Conservation (phyloP, 2,329 filamentous ascomycete species). For the Chaetomiaceae sp. region DNA sequence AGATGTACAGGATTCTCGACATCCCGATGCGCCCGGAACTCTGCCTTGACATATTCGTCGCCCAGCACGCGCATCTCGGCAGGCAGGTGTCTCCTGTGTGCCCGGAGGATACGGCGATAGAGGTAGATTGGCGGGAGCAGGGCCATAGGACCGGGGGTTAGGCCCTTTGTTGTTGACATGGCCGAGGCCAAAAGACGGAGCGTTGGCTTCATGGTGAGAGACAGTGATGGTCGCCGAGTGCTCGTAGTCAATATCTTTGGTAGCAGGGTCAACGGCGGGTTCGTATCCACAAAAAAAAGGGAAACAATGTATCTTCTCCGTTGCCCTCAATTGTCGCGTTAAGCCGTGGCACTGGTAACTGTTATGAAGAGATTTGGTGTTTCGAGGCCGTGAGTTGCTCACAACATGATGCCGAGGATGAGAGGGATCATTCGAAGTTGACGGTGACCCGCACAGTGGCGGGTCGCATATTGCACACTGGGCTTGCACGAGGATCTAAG, state of each 20-base stretch:
- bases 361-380: no score
- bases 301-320: no score
- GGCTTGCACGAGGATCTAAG: not conserved
- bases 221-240: not conserved
- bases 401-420: no score
- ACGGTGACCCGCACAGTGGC: no score
- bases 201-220: slow-evolving; percentile 17
- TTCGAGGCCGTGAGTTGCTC: no score
- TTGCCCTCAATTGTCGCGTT: no score
- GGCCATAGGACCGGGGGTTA: slow-evolving; percentile 49
- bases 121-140: slow-evolving; percentile 83
- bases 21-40: slow-evolving; percentile 78
- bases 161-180: slow-evolving; percentile 28
- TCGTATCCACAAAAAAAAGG: no score
- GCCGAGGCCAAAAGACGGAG: slow-evolving; percentile 37
- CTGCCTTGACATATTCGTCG: slow-evolving; percentile 87
- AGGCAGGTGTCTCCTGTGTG: slow-evolving; percentile 75
- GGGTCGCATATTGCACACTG: not conserved
- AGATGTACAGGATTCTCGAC: slow-evolving; percentile 91
- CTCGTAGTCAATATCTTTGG: not conserved
- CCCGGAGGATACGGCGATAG: slow-evolving; percentile 81
- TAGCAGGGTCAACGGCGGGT: no score
- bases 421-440: no score
- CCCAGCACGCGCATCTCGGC: slow-evolving; percentile 74
- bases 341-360: no score